Conservation (phyloP, 2,329 filamentous ascomycete species). For the Hymenoscyphus repandus region DNA sequence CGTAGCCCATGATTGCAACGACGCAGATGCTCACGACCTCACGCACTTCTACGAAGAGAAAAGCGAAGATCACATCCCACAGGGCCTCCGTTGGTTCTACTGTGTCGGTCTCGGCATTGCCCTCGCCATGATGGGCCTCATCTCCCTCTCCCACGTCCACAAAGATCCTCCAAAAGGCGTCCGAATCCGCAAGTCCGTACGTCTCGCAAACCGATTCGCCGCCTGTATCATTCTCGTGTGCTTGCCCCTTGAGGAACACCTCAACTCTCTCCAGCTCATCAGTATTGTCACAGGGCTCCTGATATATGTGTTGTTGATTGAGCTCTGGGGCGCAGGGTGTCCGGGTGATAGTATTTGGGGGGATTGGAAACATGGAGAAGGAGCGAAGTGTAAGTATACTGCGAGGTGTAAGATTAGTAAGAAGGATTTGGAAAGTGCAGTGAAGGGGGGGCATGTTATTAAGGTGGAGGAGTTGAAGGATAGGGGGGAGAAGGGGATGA, state of each 20-base stretch:
- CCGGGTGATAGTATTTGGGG: constrained; percentile 40
- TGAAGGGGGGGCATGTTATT: constrained; percentile 19
- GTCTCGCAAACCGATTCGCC: constrained; percentile 45
- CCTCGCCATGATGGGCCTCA: constrained; percentile 44
- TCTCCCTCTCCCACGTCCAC: constrained; percentile 42
- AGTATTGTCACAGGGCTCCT: constrained; percentile 40
- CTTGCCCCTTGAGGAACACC: constrained; percentile 44
- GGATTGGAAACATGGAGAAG: constrained; percentile 27
- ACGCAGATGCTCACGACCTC: constrained; percentile 43
- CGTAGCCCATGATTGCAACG: constrained; percentile 47
- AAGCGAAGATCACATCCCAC: constrained; percentile 44
- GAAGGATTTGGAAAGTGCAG: constrained; percentile 32
- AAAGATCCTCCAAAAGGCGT: constrained; percentile 42
- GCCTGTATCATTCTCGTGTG: constrained; percentile 48
- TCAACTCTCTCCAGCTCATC: constrained; percentile 43
- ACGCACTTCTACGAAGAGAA: constrained; percentile 45
- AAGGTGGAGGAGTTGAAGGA: constrained; percentile 18
- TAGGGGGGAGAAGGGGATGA: constrained; percentile 7
- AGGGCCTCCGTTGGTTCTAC: constrained; percentile 57
- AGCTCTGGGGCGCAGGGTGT: constrained; percentile 46
- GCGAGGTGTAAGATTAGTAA: constrained; percentile 36
- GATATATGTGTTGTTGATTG: constrained; percentile 42
- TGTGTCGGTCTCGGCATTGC: constrained; percentile 55
- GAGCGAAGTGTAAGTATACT: constrained; percentile 36
- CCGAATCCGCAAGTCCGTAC: constrained; percentile 40